Evolutionary conservation across 352 stramenopile genomes (phyloP).

Genomic region (Pythium monospermum): DNA sequence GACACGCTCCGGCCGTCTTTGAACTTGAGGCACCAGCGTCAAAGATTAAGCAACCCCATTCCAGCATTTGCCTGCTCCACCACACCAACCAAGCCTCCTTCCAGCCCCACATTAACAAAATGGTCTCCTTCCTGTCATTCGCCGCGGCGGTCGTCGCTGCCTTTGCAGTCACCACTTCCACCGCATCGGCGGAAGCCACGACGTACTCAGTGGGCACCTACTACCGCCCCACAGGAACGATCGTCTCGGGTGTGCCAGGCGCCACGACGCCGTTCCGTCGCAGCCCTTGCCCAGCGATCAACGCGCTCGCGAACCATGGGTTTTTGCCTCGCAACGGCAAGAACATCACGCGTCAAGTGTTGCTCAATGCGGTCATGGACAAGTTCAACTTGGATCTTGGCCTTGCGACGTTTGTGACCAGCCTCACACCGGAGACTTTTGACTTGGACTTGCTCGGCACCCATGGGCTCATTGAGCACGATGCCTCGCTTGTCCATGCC

Average conservation of each 20-base stretch:
- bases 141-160: constrained; percentile 1
- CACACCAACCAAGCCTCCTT: neutral
- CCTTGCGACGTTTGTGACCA: constrained; percentile 29
- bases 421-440: constrained; percentile 27
- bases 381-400: constrained; percentile 39
- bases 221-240: neutral
- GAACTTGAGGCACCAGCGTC: no score
- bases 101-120: neutral
- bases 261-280: constrained; percentile 4
- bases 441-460: constrained; percentile 39
- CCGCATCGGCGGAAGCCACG: neutral
- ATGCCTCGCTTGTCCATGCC: constrained; percentile 27
- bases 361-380: constrained; percentile 26
- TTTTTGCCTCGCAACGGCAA: constrained; percentile 26
- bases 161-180: neutral
- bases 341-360: constrained; percentile 22
- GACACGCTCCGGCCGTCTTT: no score
- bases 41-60: no score
- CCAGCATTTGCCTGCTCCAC: constrained; percentile 2
- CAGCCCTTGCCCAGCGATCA: constrained; percentile 24
- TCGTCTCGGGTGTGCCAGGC: neutral
- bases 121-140: constrained; percentile 8
- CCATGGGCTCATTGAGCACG: constrained; percentile 29
- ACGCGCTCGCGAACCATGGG: constrained; percentile 24
- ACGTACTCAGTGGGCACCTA: constrained; percentile 12